Percentiles rank a stretch among this genome's conserved stretches.
Evolutionary conservation across 2,329 filamentous ascomycete species (phyloP).

Genomic region (Venturia pyrina): DNA sequence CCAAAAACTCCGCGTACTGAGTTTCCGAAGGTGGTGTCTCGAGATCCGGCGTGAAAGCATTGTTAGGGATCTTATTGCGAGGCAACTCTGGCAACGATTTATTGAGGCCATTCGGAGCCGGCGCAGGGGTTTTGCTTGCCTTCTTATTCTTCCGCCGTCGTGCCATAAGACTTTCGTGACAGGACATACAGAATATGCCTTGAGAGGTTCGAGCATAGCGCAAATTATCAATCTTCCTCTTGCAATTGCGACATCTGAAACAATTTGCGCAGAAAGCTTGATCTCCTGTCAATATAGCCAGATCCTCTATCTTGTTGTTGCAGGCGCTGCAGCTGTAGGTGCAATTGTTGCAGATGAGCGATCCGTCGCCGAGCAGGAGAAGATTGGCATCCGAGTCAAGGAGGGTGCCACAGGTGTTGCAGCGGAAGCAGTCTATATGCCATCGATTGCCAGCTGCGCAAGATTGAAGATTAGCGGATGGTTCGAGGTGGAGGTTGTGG

Average conservation of each 20-base stretch:
- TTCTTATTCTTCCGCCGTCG: slow-evolving; percentile 79
- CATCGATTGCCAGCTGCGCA: slow-evolving; percentile 80
- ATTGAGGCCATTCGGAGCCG: slow-evolving; percentile 49
- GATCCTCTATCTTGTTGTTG: slow-evolving; percentile 93
- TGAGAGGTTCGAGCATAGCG: slow-evolving; percentile 96
- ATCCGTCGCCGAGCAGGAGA: slow-evolving; percentile 91
- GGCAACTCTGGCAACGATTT: slow-evolving; percentile 90
- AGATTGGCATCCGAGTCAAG: slow-evolving; percentile 98
- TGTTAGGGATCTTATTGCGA: slow-evolving; percentile 57
- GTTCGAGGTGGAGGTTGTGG: slow-evolving; percentile 14
- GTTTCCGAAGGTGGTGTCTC: slow-evolving; percentile 47
- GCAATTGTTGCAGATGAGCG: slow-evolving; percentile 97
- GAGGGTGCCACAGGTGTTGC: slow-evolving; percentile 87
- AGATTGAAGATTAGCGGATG: slow-evolving; percentile 20
- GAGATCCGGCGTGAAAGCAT: slow-evolving; percentile 45
- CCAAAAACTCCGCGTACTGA: slow-evolving; percentile 50
- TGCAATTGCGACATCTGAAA: slow-evolving; percentile 96
- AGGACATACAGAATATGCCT: slow-evolving; percentile 99
- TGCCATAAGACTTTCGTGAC: slow-evolving; percentile 94
- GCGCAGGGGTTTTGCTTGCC: slow-evolving; percentile 27
- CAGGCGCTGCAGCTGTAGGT: slow-evolving; percentile 98
- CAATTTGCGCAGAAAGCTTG: slow-evolving; percentile 97
- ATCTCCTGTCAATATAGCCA: slow-evolving; percentile 93
- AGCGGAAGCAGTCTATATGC: slow-evolving; percentile 98
- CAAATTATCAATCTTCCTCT: slow-evolving; percentile 96